Percentiles rank a stretch among this genome's conserved stretches.
Conservation (phyloP, 257 asterid species). For the Fraxinus americana region DNA sequence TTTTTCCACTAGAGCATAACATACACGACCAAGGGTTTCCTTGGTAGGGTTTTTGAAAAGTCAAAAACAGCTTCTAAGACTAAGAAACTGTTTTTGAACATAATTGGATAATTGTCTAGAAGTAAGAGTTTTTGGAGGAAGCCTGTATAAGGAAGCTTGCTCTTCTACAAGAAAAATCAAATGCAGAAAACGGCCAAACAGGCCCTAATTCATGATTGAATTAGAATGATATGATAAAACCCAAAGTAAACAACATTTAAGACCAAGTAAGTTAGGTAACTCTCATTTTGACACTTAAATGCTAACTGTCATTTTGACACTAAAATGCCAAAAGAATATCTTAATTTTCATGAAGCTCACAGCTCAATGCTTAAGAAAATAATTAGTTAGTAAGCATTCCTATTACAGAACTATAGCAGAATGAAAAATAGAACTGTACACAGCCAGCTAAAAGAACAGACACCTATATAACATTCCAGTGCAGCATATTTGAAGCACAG, state of each 20-base stretch:
- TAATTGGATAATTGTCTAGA: no score
- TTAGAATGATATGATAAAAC: not conserved
- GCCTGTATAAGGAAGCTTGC: no score
- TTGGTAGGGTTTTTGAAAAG: no score
- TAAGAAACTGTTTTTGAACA: no score
- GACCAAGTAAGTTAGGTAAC: slow-evolving; percentile 11
- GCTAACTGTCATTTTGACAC: no score
- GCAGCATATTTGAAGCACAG: slow-evolving; percentile 1
- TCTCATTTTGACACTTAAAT: slow-evolving; percentile 10
- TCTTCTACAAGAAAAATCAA: no score
- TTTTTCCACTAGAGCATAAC: not conserved
- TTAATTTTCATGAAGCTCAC: slow-evolving; percentile 4
- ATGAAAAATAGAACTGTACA: not conserved
- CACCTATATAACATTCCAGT: slow-evolving; percentile 9
- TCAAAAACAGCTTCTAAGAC: no score
- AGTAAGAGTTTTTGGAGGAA: no score
- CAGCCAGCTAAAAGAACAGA: not conserved
- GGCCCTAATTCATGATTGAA: not conserved
- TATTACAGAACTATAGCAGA: slow-evolving; percentile 12
- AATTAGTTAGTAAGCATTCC: slow-evolving; percentile 8
- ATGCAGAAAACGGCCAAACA: no score
- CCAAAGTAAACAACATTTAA: slow-evolving; percentile 4
- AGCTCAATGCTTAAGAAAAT: slow-evolving; percentile 16
- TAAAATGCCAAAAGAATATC: not conserved
- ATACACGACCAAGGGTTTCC: not conserved